phyloP scores from a whole-genome alignment of 2,329 filamentous ascomycete genomes.

The Exophiala xenobiotica region DNA sequence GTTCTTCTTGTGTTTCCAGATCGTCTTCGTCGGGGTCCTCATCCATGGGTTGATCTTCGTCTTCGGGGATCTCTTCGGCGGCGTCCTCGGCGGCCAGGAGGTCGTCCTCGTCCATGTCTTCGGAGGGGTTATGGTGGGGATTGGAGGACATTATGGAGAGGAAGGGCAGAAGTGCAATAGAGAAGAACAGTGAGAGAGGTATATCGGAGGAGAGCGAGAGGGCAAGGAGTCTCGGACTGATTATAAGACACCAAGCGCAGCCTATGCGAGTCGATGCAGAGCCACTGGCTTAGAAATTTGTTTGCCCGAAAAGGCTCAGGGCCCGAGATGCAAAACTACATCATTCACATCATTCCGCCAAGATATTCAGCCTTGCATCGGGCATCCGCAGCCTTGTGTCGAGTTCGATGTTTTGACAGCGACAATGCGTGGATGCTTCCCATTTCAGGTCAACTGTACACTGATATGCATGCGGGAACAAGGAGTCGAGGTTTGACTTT shows the following conservation, averaged over 20 bases:
- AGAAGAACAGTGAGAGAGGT: neutral
- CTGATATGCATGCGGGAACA: no score
- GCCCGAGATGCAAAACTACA: no score
- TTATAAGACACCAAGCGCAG: neutral
- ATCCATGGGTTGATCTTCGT: slow-evolving; percentile 71
- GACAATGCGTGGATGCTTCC: no score
- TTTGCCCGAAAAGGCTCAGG: neutral
- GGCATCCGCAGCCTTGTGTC: no score
- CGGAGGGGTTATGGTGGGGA: slow-evolving; percentile 29
- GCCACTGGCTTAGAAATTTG: slow-evolving; percentile 16
- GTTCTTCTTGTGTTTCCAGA: slow-evolving; percentile 62
- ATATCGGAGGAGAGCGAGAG: neutral
- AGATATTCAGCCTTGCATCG: no score
- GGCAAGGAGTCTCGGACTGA: neutral
- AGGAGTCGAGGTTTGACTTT: no score
- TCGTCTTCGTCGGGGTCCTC: slow-evolving; percentile 58
- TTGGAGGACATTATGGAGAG: slow-evolving; percentile 17
- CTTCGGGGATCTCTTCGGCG: slow-evolving; percentile 69
- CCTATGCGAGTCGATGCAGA: slow-evolving; percentile 1
- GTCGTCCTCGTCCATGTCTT: slow-evolving; percentile 53
- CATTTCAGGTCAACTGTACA: no score
- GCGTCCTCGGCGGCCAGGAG: slow-evolving; percentile 76
- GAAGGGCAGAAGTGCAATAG: neutral
- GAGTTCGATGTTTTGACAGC: no score
- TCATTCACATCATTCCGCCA: no score